Percentiles rank a stretch among this genome's conserved stretches.
Conservation (phyloP, 345 rosid genomes). For the Barbarea vulgaris region DNA sequence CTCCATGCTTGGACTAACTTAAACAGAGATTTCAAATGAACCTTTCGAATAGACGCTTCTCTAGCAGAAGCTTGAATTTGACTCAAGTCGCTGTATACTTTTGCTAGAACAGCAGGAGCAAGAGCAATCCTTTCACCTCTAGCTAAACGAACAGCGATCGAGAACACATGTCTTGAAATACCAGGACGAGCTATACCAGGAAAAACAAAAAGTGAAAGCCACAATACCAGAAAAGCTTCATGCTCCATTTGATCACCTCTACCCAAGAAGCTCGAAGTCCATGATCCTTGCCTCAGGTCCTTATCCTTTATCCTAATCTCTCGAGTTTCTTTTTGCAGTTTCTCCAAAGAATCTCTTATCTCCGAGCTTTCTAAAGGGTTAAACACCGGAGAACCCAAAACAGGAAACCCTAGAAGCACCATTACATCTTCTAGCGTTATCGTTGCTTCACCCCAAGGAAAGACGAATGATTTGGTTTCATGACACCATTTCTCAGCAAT, state of each 20-base stretch:
- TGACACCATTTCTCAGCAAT: conserved; percentile 55
- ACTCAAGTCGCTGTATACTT: conserved; percentile 48
- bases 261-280: conserved; percentile 40
- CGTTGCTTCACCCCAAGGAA: conserved; percentile 63
- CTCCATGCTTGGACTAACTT: conserved; percentile 51
- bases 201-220: conserved; percentile 45
- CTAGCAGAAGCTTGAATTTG: background rate
- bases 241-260: conserved; percentile 40
- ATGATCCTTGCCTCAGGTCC: background rate
- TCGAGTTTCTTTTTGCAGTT: background rate
- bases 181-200: background rate
- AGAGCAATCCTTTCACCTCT: conserved; percentile 48
- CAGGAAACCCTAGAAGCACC: conserved; percentile 48
- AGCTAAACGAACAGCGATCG: conserved; percentile 47
- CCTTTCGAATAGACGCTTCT: background rate
- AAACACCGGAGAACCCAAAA: conserved; percentile 47
- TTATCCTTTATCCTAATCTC: background rate
- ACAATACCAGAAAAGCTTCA: conserved; percentile 52
- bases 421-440: conserved; percentile 52
- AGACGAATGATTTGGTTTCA: conserved; percentile 49
- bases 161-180: background rate
- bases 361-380: conserved; percentile 17
- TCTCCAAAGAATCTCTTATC: background rate
- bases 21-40: conserved; percentile 39
- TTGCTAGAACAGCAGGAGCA: conserved; percentile 51